Conservation (phyloP, 2,329 filamentous ascomycete species). For the Xylaria sp. region DNA sequence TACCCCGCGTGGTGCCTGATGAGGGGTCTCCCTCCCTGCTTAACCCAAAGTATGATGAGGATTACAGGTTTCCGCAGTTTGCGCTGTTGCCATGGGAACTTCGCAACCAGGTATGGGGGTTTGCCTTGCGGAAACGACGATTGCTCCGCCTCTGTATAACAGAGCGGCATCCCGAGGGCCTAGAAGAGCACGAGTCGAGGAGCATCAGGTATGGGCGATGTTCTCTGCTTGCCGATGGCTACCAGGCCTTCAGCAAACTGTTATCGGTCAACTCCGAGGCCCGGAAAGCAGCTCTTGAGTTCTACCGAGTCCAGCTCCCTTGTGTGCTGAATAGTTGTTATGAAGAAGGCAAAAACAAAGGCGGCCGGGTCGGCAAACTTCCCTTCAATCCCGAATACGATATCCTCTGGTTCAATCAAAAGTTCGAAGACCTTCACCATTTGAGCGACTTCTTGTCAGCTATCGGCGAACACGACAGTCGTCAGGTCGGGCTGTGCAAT, state of each 20-base stretch:
- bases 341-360: neutral
- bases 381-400: constrained; percentile 16
- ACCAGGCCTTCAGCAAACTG: constrained; percentile 8
- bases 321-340: neutral
- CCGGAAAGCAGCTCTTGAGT: constrained; percentile 6
- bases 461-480: neutral
- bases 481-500: constrained; percentile 11
- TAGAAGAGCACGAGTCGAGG: neutral
- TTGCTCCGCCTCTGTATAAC: neutral
- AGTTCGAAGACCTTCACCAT: neutral
- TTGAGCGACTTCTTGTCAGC: neutral
- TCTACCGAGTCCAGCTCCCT: constrained; percentile 16
- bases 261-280: constrained; percentile 15
- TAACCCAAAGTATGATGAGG: constrained; percentile 2
- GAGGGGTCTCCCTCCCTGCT: neutral
- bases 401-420: constrained; percentile 1
- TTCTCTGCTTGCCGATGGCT: neutral
- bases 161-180: neutral
- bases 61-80: constrained; percentile 10
- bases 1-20: neutral
- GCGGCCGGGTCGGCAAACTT: neutral
- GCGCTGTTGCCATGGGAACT: constrained; percentile 13
- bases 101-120: constrained; percentile 11
- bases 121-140: neutral
- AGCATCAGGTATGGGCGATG: neutral